Evolutionary conservation across 331 rosid species (phyloP), one percentile per base, ranked within the genome.

Genomic region (Quercus phellos): DNA sequence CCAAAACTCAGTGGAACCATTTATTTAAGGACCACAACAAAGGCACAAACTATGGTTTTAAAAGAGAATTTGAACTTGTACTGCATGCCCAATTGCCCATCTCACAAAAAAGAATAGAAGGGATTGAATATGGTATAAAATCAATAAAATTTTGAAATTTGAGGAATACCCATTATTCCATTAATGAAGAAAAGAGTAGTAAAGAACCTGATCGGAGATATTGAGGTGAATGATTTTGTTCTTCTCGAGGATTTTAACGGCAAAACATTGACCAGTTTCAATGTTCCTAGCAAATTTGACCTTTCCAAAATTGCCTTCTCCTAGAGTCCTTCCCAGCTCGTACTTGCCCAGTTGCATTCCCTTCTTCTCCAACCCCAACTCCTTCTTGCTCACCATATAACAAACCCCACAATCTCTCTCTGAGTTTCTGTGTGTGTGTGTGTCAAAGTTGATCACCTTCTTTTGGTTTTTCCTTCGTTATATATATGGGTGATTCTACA

Each of bases 231-330:
- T 50, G 72, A 93, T 90, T 67, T 71, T 90, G 75, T 69, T 88
- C 91, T 93, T 95, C 34, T 95, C 90, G 4, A 95, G 72, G 59
- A 93, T 89, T 88, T 95, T 95, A 75, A 95, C 84, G 4, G 99
- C 99, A 66, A 85, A 89, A 42, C 78, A 59, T 12, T 85, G 87
- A 6, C 87, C 93, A 17, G 97, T 81, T 24, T 81, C 89, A 13
- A 80, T 73, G 84, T 93, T 78, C 72, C 34, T 84, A 0, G 96
- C 99, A 6, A 93, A 84, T 72, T 93, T 95, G 0, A 95, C 99
- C 77, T 95, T 93, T 0, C 97, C 99, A 53, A 95, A 93, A 84
- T 91, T 95, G 9, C 99, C 99, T 63, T 95, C 94, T 1, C 99
- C 99, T 0, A 95, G 84, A 27, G 88, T 95, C 78, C 87, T 85